Conservation (phyloP, 164 flowering plant species). For the Tinospora cordifolia region DNA sequence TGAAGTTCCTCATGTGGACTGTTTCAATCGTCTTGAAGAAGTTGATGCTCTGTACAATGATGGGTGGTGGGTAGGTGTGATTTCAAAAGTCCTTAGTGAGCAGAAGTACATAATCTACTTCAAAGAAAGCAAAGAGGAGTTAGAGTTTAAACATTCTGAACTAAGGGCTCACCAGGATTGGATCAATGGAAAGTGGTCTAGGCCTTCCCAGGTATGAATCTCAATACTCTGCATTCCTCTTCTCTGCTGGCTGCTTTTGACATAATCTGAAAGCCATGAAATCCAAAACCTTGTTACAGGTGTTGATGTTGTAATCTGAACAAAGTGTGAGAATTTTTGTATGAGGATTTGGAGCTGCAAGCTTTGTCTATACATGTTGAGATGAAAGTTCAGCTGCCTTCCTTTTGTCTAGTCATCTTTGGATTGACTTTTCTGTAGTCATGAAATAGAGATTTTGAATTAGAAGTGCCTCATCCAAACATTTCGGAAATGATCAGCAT, state of each 20-base stretch:
- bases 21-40: conserved; percentile 39
- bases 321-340: conserved; percentile 2
- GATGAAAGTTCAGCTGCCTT: background rate
- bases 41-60: conserved; percentile 81
- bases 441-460: background rate
- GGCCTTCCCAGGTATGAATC: conserved; percentile 41
- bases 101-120: conserved; percentile 54
- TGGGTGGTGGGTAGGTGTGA: conserved; percentile 87
- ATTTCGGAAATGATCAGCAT: background rate
- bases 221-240: background rate
- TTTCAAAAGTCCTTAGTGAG: conserved; percentile 40
- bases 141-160: conserved; percentile 37
- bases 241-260: conserved; percentile 3
- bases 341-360: background rate
- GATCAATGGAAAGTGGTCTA: conserved; percentile 65
- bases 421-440: too few species aligned
- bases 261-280: background rate
- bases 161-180: conserved; percentile 72
- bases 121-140: conserved; percentile 38
- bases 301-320: conserved; percentile 2
- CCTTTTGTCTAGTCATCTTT: background rate
- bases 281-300: conserved; percentile 12
- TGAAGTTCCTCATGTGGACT: conserved; percentile 19
- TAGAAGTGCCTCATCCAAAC: background rate
- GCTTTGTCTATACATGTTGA: background rate